These are phyloP conservation scores for Cladosporium sphaerospermum DNA, from an alignment of 2,329 filamentous ascomycete genomes.

Conservation along the genomic window DNA sequence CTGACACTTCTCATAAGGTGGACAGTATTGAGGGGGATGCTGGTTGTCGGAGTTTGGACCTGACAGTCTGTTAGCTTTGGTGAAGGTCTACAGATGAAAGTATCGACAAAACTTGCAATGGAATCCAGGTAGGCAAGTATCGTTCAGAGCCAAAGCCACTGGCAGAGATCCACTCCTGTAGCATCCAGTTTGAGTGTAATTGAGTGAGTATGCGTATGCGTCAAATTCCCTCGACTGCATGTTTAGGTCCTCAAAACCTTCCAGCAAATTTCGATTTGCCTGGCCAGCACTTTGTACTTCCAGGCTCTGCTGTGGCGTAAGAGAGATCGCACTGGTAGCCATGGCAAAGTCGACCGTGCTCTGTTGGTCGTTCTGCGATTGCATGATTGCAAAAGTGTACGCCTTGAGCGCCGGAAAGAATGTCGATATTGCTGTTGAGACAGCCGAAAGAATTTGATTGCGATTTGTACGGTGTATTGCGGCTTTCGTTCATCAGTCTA, in stretches of 20 bases:
- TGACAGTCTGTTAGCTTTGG: conserved; percentile 1
- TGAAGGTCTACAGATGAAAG: too few relatives aligned
- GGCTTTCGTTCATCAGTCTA: too few relatives aligned
- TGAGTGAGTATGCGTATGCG: conserved; percentile 17
- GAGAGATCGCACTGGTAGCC: background rate
- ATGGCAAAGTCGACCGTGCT: background rate
- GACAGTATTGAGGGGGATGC: conserved; percentile 29
- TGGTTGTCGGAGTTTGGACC: conserved; percentile 23
- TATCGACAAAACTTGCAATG: conserved; percentile 17
- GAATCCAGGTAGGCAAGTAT: conserved; percentile 25
- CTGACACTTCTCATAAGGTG: conserved; percentile 22
- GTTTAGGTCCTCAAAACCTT: conserved; percentile 13
- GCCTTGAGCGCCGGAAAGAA: conserved; percentile 3
- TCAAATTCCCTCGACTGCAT: conserved; percentile 22
- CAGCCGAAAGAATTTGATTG: background rate
- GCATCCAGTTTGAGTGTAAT: conserved; percentile 19
- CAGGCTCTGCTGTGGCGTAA: conserved; percentile 7
- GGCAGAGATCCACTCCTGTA: conserved; percentile 22
- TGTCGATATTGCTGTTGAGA: background rate
- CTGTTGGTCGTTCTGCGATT: background rate
- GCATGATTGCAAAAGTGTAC: background rate
- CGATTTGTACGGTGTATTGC: too few relatives aligned
- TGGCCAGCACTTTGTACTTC: conserved; percentile 1
- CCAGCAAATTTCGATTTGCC: background rate
- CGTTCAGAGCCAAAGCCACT: conserved; percentile 24